A percentile compares a stretch with the other conserved stretches of the same genome.
Conservation (phyloP, 108 stramenopile genomes). For the Pseudonitzschia delicatissima region DNA sequence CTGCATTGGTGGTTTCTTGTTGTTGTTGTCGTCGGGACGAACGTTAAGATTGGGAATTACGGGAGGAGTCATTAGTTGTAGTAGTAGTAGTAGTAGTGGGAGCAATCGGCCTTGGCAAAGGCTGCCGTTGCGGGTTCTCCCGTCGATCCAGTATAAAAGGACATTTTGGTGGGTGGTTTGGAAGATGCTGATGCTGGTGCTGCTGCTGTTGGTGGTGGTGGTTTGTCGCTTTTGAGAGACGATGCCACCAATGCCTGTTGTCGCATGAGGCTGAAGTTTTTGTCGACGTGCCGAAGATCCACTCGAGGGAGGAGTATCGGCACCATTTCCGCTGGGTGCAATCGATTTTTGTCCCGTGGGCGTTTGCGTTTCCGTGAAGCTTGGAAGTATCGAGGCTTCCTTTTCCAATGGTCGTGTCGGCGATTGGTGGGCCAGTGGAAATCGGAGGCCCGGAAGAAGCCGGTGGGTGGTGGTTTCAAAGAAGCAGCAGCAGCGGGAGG, state of each 20-base stretch:
- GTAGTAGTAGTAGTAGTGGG: constrained; percentile 1
- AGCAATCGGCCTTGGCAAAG: neutral
- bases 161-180: neutral
- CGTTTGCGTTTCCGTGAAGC: neutral
- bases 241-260: neutral
- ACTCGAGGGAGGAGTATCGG: neutral
- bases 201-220: neutral
- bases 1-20: neutral
- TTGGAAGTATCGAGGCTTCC: neutral
- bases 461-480: too few relatives aligned
- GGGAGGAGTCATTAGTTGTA: neutral
- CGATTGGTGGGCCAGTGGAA: too few relatives aligned
- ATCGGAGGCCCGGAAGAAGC: too few relatives aligned
- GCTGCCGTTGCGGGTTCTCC: constrained; percentile 17
- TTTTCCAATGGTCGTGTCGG: neutral
- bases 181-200: neutral
- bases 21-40: too few relatives aligned
- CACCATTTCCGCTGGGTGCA: neutral
- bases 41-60: too few relatives aligned
- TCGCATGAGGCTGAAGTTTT: constrained; percentile 5
- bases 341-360: neutral
- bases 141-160: too few relatives aligned
- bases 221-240: neutral
- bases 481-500: neutral
- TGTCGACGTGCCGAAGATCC: constrained; percentile 1